phyloP scores from a whole-genome alignment of 2,329 filamentous ascomycete species.

The Fusarium floridanum region DNA sequence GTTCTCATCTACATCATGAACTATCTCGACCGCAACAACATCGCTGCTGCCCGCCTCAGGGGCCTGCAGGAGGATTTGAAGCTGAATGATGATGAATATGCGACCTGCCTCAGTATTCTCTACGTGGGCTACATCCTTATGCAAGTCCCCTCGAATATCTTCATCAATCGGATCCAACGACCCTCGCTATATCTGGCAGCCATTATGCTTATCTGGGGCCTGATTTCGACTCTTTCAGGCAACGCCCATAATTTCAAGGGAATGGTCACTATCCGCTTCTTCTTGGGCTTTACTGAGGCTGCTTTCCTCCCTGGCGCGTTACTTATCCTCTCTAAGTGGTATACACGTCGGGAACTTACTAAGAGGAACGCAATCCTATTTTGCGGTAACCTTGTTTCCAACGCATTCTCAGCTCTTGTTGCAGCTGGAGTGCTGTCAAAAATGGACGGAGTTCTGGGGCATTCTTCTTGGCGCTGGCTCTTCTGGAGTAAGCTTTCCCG shows the following conservation, averaged over 20 bases:
- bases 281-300: constrained; percentile 72
- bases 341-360: constrained; percentile 69
- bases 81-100: constrained; percentile 69
- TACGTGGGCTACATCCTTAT: constrained; percentile 76
- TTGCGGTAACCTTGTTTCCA: constrained; percentile 69
- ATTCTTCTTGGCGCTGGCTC: constrained; percentile 51
- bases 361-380: constrained; percentile 68
- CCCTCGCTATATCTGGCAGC: constrained; percentile 59
- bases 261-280: constrained; percentile 68
- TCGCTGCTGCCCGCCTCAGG: constrained; percentile 73
- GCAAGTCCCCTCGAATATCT: constrained; percentile 70
- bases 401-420: constrained; percentile 69
- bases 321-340: constrained; percentile 75
- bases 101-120: constrained; percentile 72
- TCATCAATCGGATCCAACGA: constrained; percentile 65
- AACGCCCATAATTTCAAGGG: constrained; percentile 63
- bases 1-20: constrained; percentile 58
- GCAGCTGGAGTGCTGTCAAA: constrained; percentile 68
- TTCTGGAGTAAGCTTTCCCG: neutral
- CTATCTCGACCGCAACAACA: constrained; percentile 77
- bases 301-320: constrained; percentile 74
- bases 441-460: constrained; percentile 65
- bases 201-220: constrained; percentile 70
- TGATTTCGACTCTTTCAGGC: constrained; percentile 69
- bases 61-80: constrained; percentile 73